phyloP scores from a whole-genome alignment of 805 yeast species.

The Lachancea kluyveri region DNA sequence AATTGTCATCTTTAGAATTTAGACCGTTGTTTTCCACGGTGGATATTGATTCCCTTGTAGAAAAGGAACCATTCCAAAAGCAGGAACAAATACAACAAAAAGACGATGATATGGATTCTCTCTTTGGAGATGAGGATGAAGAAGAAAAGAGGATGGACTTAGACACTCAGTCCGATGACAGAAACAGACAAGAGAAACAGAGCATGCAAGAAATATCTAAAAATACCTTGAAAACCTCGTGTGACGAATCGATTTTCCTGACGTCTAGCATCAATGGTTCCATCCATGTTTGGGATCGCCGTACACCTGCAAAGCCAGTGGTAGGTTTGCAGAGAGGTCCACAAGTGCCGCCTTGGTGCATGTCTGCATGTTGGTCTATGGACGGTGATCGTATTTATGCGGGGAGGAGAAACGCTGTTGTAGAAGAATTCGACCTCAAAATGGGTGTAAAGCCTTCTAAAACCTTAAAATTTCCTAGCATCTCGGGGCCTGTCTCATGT shows the following conservation, averaged over 20 bases:
- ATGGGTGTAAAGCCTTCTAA: slow-evolving; percentile 53
- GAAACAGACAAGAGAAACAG: slow-evolving; percentile 6
- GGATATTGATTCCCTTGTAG: slow-evolving; percentile 30
- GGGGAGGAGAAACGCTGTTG: slow-evolving; percentile 85
- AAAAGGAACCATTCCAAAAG: slow-evolving; percentile 26
- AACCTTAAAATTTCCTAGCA: slow-evolving; percentile 67
- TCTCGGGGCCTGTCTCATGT: slow-evolving; percentile 86
- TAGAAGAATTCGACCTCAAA: slow-evolving; percentile 66
- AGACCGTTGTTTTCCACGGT: slow-evolving; percentile 50
- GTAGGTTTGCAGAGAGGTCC: slow-evolving; percentile 48
- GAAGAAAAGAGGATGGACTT: slow-evolving; percentile 21
- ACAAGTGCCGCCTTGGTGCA: slow-evolving; percentile 90
- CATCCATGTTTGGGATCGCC: slow-evolving; percentile 73
- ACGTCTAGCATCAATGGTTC: slow-evolving; percentile 82
- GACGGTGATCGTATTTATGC: slow-evolving; percentile 75
- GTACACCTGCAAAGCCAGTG: slow-evolving; percentile 37
- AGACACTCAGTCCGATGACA: neutral
- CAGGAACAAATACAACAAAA: slow-evolving; percentile 19
- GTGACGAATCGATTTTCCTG: slow-evolving; percentile 53
- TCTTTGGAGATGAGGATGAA: slow-evolving; percentile 55
- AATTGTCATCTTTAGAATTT: slow-evolving; percentile 68
- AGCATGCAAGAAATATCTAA: slow-evolving; percentile 20
- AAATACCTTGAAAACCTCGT: slow-evolving; percentile 20
- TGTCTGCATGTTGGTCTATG: slow-evolving; percentile 80
- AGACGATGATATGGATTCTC: slow-evolving; percentile 47